Conservation (phyloP, 83 land plant species). For the Picea abies region DNA sequence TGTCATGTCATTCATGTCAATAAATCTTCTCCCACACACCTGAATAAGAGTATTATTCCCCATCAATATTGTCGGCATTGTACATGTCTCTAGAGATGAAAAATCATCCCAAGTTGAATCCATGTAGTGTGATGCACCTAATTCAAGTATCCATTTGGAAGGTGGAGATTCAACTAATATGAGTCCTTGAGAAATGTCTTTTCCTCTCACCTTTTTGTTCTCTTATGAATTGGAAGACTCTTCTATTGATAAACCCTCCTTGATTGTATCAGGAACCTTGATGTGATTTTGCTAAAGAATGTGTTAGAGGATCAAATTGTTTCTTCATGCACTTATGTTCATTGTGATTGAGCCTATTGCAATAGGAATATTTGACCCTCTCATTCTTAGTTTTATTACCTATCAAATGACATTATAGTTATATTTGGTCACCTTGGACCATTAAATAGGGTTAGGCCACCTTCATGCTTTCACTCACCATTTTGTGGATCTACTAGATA, state of each 20-base stretch:
- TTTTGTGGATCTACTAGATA: no score
- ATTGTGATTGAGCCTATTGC: neutral
- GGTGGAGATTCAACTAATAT: neutral
- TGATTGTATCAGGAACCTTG: neutral
- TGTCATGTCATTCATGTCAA: neutral
- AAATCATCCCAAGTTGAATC: neutral
- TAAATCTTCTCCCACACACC: neutral
- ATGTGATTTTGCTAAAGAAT: neutral
- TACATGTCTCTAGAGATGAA: neutral
- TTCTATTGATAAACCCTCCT: neutral
- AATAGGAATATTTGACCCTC: neutral
- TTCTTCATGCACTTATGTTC: no score
- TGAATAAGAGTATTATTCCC: neutral
- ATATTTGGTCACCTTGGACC: no score
- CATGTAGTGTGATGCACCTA: neutral
- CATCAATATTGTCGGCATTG: no score
- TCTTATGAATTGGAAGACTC: neutral
- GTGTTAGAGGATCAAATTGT: neutral
- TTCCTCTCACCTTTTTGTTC: neutral
- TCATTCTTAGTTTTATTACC: neutral
- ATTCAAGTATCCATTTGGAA: neutral
- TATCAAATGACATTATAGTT: neutral
- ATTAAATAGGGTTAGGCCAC: no score
- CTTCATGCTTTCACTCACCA: no score
- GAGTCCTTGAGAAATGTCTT: neutral